Evolutionary conservation across 129 eudicot species (phyloP), one percentile per base, ranked within the genome.

Genomic region (Artemisia argyi): DNA sequence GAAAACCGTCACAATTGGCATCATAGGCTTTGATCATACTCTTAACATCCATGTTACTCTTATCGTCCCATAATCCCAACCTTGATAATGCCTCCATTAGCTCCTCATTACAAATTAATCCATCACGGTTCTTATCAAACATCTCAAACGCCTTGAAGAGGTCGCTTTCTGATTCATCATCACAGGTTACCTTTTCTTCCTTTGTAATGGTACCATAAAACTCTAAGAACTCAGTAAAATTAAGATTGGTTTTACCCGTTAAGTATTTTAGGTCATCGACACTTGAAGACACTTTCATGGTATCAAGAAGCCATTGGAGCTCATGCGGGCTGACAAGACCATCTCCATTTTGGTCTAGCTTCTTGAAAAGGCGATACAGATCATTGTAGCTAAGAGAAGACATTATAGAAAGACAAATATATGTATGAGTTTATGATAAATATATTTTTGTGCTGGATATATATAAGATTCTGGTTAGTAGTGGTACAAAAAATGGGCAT

Each of bases 51-150:
- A 63, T 49, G n/a, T 74, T 72, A 7, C 78, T 15, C 6, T 59
- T 10, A 52, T 82, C 75, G 18, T 77, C 82, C 86, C 89, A 82
- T 12, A 89, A 69, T 57, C 93, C 93, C 65, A 89, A 70, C 15
- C 79, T 73, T 42, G 69, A 80, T 17, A 89, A 65, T 32, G 83
- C 90, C 53, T 65, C 80, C 58, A 75, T 73, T 24, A 89, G 82
- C 88, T 89, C 96, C 47, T 89, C 89, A 15, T 83, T 26, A 0
- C 85, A 80, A 24, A 89, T 86, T 68, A 81, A 62, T 0, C 96
- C 92, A 56, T 89, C 96, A 3, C 88, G 92, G 69, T 86, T 82
- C 71, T 71, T 28, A 72, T 89, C 96, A 71, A 86, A 89, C 13
- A 89, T 94, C 69, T 81, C 76, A 61, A 87, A 90, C 0, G 96